phyloP scores from a whole-genome alignment of 257 asterid species.

The Thymus quinquecostatus region DNA sequence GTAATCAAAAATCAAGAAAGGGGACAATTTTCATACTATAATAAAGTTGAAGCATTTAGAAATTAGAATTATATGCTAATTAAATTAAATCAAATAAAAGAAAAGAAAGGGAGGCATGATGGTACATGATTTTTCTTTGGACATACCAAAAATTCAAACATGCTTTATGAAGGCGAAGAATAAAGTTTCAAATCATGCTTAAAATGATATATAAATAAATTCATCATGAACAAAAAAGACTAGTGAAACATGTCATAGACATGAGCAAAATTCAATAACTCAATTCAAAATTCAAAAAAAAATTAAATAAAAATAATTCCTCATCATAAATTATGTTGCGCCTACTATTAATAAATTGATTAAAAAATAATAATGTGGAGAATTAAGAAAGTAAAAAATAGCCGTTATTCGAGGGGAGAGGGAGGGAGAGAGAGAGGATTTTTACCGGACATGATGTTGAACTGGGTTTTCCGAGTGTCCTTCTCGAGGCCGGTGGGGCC shows the following conservation, averaged over 20 bases:
- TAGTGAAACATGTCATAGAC: too few species aligned
- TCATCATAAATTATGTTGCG: not conserved
- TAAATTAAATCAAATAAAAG: constrained; percentile 8
- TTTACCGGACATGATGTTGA: constrained; percentile 63
- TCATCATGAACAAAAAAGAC: too few species aligned
- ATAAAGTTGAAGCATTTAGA: not conserved
- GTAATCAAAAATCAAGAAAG: not conserved
- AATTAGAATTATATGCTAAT: not conserved
- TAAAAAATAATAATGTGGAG: not conserved
- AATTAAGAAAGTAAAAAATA: constrained; percentile 19
- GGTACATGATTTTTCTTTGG: not conserved
- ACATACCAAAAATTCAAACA: too few species aligned
- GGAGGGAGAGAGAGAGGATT: not conserved
- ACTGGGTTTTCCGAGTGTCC: constrained; percentile 48
- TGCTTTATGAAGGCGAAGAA: too few species aligned
- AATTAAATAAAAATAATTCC: too few species aligned
- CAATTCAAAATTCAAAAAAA: too few species aligned
- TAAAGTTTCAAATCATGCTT: too few species aligned
- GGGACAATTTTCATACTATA: not conserved
- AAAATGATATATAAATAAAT: too few species aligned
- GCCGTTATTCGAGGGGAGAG: too few species aligned
- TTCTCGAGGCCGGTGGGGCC: constrained; percentile 56
- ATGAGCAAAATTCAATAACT: too few species aligned
- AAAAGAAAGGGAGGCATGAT: not conserved
- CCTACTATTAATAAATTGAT: too few species aligned